Percentiles rank a stretch among this genome's conserved stretches.
Evolutionary conservation across 768 basidiomycete species (phyloP).

Genomic region (Gymnopilus dilepis): DNA sequence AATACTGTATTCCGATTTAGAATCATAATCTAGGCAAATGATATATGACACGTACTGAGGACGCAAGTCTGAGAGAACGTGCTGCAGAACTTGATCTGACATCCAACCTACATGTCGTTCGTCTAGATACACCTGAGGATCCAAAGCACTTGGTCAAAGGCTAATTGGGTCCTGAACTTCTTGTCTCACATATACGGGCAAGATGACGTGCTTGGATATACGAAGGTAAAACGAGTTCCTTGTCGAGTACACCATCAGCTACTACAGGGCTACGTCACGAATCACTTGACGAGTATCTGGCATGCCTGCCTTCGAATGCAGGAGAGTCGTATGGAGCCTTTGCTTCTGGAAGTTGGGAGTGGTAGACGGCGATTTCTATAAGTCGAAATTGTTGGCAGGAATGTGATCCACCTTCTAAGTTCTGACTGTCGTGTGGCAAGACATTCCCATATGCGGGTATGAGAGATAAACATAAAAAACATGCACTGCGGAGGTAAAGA

Average conservation of each 20-base stretch:
- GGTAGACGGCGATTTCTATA: no score
- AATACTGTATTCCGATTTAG: constrained; percentile 47
- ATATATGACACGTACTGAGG: constrained; percentile 53
- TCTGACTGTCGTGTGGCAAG: no score
- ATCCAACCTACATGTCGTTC: constrained; percentile 91
- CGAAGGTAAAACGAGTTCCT: constrained; percentile 86
- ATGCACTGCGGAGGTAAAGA: no score
- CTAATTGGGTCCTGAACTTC: neutral
- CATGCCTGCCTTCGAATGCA: no score
- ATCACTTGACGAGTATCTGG: no score
- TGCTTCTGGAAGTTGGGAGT: no score
- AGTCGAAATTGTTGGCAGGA: neutral
- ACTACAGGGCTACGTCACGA: no score
- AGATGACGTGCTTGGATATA: constrained; percentile 69
- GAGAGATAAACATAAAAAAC: no score
- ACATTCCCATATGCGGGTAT: neutral
- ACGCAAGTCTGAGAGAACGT: constrained; percentile 79
- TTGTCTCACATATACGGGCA: constrained; percentile 79
- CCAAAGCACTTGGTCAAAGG: constrained; percentile 11
- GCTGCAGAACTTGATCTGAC: constrained; percentile 80
- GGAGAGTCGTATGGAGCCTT: no score
- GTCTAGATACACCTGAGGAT: constrained; percentile 77
- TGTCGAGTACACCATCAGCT: constrained; percentile 66
- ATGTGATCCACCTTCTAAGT: neutral
- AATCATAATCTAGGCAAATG: neutral